Evolutionary conservation across 2,329 filamentous ascomycete species (phyloP).

Genomic region (Fusarium foetens): DNA sequence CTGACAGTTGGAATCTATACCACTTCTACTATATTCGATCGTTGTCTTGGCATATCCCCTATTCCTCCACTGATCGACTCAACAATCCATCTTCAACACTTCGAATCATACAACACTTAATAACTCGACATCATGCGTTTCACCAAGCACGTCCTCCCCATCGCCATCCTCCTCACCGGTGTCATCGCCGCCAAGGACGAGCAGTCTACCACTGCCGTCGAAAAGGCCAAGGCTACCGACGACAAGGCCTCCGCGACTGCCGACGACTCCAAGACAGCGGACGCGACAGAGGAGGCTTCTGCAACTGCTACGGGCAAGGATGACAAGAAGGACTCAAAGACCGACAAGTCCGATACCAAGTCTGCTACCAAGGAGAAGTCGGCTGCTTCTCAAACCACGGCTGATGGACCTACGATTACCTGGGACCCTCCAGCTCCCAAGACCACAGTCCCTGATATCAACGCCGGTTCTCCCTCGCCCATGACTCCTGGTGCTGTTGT

Average conservation of each 20-base stretch:
- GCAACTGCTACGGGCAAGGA: constrained; percentile 24
- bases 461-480: constrained; percentile 30
- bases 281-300: constrained; percentile 24
- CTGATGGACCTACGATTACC: constrained; percentile 26
- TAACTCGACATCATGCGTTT: constrained; percentile 38
- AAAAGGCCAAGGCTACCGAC: constrained; percentile 26
- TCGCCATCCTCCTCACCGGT: constrained; percentile 39
- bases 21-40: background rate
- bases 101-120: background rate
- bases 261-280: constrained; percentile 29
- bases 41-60: constrained; percentile 20
- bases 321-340: constrained; percentile 18
- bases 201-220: constrained; percentile 27
- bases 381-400: constrained; percentile 19
- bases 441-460: constrained; percentile 41
- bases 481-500: constrained; percentile 37
- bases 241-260: constrained; percentile 27
- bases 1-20: constrained; percentile 4
- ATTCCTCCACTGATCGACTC: constrained; percentile 3
- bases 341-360: constrained; percentile 13
- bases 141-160: constrained; percentile 42
- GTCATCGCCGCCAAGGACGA: constrained; percentile 33
- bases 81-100: background rate
- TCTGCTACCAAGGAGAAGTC: constrained; percentile 14
- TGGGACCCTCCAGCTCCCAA: constrained; percentile 34